These are phyloP conservation scores for Nicotiana benthamiana DNA, from an alignment of 257 asterid species.

Conservation along the genomic window DNA sequence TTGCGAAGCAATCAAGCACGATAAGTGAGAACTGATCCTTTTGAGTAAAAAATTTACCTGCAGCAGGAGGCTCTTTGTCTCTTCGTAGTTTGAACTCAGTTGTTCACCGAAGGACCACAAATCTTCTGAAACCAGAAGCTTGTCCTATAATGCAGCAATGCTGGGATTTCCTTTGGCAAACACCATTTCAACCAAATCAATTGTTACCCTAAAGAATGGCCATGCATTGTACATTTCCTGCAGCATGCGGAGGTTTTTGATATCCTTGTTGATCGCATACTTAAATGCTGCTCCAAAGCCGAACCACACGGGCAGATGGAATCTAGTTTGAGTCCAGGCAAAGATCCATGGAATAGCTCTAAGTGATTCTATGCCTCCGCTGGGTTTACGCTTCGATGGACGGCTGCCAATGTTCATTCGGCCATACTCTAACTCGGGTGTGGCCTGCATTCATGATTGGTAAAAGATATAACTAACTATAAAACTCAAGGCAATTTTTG, in stretches of 20 bases:
- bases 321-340: constrained; percentile 57
- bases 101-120: constrained; percentile 32
- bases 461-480: neutral
- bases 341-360: constrained; percentile 58
- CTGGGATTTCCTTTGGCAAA: constrained; percentile 51
- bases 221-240: constrained; percentile 45
- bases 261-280: constrained; percentile 33
- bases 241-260: constrained; percentile 33
- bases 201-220: constrained; percentile 53
- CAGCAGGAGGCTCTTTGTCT: constrained; percentile 34
- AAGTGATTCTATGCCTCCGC: constrained; percentile 52
- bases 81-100: constrained; percentile 31
- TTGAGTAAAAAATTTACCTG: constrained; percentile 22
- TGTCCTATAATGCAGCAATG: constrained; percentile 41
- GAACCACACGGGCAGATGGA: constrained; percentile 58
- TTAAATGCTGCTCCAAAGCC: constrained; percentile 51
- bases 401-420: constrained; percentile 56
- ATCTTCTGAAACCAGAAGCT: constrained; percentile 45
- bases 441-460: constrained; percentile 26
- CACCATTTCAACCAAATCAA: constrained; percentile 50
- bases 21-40: neutral
- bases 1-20: neutral
- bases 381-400: constrained; percentile 47
- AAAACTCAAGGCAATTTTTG: constrained; percentile 1
- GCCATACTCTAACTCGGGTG: constrained; percentile 50